Evolutionary conservation across 2,329 filamentous ascomycete genomes (phyloP).

Genomic region (Colletotrichum musicola): DNA sequence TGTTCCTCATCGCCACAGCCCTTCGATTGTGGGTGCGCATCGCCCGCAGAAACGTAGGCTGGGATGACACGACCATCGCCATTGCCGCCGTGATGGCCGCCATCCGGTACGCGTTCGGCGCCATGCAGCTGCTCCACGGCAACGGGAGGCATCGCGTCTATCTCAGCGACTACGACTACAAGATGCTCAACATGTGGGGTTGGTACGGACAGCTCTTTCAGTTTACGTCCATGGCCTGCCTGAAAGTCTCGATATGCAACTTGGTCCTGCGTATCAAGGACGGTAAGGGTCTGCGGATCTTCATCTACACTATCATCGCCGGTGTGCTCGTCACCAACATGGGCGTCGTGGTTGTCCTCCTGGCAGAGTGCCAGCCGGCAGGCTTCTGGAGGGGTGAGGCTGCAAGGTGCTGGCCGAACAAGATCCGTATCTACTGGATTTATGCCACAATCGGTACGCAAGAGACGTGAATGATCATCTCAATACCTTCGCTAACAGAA

Average conservation of each 20-base stretch:
- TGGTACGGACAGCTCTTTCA: conserved; percentile 56
- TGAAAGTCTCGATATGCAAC: conserved; percentile 56
- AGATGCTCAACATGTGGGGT: conserved; percentile 51
- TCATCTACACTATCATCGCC: conserved; percentile 47
- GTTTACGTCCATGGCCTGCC: conserved; percentile 52
- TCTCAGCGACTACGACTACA: conserved; percentile 47
- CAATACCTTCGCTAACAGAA: not conserved
- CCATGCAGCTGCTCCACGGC: conserved; percentile 48
- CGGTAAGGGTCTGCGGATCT: conserved; percentile 44
- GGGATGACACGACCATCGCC: conserved; percentile 54
- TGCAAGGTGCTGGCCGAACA: conserved; percentile 46
- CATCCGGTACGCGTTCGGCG: conserved; percentile 48
- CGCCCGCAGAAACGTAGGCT: conserved; percentile 45
- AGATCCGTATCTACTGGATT: conserved; percentile 48
- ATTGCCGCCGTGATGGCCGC: conserved; percentile 46
- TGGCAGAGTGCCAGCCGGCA: conserved; percentile 48
- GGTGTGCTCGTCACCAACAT: conserved; percentile 48
- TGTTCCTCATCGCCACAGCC: conserved; percentile 47
- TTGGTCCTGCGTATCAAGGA: conserved; percentile 56
- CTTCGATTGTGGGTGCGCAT: conserved; percentile 49
- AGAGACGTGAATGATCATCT: not conserved
- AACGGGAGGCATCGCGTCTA: conserved; percentile 55
- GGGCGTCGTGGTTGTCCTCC: conserved; percentile 46
- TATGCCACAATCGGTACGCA: conserved; percentile 46
- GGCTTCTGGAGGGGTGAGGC: conserved; percentile 46